A percentile compares a stretch with the other conserved stretches of the same genome.
These are phyloP conservation scores for Nicotiana paniculata DNA, from an alignment of 257 asterid species.

Conservation along the genomic window DNA sequence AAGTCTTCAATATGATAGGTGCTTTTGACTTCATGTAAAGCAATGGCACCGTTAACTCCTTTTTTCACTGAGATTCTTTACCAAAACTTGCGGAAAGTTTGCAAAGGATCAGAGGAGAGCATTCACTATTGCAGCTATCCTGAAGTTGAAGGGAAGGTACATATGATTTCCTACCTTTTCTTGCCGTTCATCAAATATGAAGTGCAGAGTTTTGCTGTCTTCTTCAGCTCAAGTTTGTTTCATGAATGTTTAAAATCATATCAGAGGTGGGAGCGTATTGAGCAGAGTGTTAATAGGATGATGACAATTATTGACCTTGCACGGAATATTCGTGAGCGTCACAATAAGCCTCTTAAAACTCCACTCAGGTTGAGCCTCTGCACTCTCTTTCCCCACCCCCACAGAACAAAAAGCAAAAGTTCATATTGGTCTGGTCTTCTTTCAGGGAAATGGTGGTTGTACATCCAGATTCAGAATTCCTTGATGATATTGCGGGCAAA, in stretches of 20 bases:
- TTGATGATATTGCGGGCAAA: constrained; percentile 72
- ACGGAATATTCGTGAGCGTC: constrained; percentile 92
- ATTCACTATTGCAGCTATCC: constrained; percentile 91
- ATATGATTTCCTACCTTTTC: not conserved
- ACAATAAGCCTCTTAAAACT: constrained; percentile 80
- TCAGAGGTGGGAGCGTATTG: constrained; percentile 75
- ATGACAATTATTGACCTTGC: constrained; percentile 82
- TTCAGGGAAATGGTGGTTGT: constrained; percentile 86
- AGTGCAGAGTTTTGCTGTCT: not conserved
- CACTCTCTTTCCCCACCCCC: not conserved
- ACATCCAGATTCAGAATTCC: constrained; percentile 83
- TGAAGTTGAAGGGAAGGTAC: constrained; percentile 67
- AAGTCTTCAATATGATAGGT: constrained; percentile 24
- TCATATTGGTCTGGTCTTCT: not conserved
- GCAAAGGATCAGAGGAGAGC: constrained; percentile 68
- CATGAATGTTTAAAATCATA: not conserved
- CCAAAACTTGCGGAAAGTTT: constrained; percentile 73
- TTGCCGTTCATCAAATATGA: not conserved
- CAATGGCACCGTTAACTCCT: constrained; percentile 98
- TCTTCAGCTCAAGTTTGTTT: not conserved
- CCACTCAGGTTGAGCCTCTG: constrained; percentile 44
- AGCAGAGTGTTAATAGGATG: constrained; percentile 88
- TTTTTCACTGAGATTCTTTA: constrained; percentile 92
- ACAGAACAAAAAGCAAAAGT: not conserved
- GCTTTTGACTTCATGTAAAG: constrained; percentile 85